phyloP scores from a whole-genome alignment of 352 stramenopile genomes.

The Globisporangium viniferum region DNA sequence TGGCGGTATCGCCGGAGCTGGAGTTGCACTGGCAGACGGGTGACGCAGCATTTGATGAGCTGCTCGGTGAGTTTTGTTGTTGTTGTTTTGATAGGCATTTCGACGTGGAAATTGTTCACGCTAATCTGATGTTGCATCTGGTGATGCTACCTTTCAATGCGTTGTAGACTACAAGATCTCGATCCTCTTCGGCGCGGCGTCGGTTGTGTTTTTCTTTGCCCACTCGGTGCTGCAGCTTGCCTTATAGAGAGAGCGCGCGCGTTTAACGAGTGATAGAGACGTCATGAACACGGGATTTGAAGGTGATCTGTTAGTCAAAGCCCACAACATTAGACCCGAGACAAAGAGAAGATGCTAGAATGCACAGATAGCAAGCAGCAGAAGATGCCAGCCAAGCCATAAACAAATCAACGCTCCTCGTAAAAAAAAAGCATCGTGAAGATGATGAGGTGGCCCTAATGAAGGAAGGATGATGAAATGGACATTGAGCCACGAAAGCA shows the following conservation, averaged over 20 bases:
- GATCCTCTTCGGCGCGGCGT: conserved; percentile 55
- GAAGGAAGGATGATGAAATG: not conserved
- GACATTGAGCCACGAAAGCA: not conserved
- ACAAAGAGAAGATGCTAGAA: not conserved
- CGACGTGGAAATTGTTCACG: not conserved
- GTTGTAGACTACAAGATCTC: conserved; percentile 81
- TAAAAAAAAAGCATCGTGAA: not conserved
- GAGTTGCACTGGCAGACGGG: conserved; percentile 64
- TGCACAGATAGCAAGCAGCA: not conserved
- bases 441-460: not conserved
- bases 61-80: conserved; percentile 50
- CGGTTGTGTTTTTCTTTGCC: conserved; percentile 60
- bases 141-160: not conserved
- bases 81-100: not conserved
- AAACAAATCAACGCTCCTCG: not conserved
- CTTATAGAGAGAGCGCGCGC: conserved; percentile 22
- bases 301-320: not conserved
- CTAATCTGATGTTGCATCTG: not conserved
- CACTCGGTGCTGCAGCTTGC: conserved; percentile 61
- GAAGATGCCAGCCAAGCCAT: not conserved
- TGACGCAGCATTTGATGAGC: conserved; percentile 49
- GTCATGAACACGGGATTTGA: not conserved
- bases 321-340: not conserved
- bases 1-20: conserved; percentile 60
- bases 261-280: not conserved